Evolutionary conservation across 345 rosid species (phyloP).

Genomic region (Excoecaria cochinchinensis): DNA sequence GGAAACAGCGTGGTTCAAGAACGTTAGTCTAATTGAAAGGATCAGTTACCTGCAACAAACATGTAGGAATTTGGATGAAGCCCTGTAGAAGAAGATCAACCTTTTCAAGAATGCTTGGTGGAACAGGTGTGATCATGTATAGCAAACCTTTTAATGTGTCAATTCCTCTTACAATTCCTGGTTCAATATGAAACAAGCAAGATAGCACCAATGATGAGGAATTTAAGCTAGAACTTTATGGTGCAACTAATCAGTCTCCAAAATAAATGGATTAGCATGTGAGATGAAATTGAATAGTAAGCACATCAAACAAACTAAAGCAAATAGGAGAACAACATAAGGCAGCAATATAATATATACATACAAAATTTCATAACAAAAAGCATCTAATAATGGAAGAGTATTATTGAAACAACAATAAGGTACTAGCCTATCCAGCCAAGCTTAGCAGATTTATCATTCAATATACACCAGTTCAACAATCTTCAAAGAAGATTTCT

Average conservation of each 20-base stretch:
- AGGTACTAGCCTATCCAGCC: not conserved
- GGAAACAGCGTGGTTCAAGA: not conserved
- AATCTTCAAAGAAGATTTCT: not conserved
- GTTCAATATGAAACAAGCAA: slow-evolving; percentile 11
- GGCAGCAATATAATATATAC: not conserved
- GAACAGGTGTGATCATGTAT: slow-evolving; percentile 81
- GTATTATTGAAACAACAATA: not conserved
- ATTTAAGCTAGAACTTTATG: not conserved
- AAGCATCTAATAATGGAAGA: not conserved
- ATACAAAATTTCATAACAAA: not conserved
- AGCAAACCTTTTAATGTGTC: slow-evolving; percentile 63
- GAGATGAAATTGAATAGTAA: not conserved
- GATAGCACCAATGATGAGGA: slow-evolving; percentile 1
- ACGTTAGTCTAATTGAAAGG: not conserved
- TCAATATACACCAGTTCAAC: not conserved
- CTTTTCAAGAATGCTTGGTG: slow-evolving; percentile 59
- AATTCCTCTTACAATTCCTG: slow-evolving; percentile 89
- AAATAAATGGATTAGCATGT: not conserved
- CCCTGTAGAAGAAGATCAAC: slow-evolving; percentile 86
- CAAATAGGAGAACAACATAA: not conserved
- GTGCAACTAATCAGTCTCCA: not conserved
- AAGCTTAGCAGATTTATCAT: not conserved
- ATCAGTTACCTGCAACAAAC: slow-evolving; percentile 67
- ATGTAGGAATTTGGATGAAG: slow-evolving; percentile 67
- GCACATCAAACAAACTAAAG: not conserved